phyloP scores from a whole-genome alignment of 2,329 filamentous ascomycete genomes.

The Exophiala xenobiotica region DNA sequence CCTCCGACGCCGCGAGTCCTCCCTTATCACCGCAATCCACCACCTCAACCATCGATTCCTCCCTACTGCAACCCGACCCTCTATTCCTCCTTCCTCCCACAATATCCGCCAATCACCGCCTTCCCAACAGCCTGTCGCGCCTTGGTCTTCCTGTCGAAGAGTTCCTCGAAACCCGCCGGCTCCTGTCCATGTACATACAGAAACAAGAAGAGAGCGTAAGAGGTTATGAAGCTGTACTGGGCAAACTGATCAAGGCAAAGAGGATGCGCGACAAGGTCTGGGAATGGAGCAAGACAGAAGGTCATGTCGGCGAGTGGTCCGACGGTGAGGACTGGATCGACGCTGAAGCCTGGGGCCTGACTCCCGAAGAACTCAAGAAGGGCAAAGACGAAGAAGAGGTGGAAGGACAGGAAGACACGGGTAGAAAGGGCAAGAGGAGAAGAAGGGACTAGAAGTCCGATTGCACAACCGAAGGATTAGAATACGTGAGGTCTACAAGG shows the following conservation, averaged over 20 bases:
- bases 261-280: constrained; percentile 60
- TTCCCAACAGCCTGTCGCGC: constrained; percentile 49
- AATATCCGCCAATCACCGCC: constrained; percentile 55
- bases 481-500: neutral
- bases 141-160: constrained; percentile 58
- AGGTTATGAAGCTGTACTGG: constrained; percentile 55
- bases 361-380: constrained; percentile 56
- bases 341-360: constrained; percentile 59
- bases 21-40: constrained; percentile 34
- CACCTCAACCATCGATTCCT: constrained; percentile 39
- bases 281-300: constrained; percentile 62
- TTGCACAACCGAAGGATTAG: neutral
- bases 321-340: constrained; percentile 70
- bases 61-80: constrained; percentile 50
- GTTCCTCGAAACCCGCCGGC: constrained; percentile 61
- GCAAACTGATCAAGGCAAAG: constrained; percentile 58
- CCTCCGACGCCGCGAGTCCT: constrained; percentile 31
- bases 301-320: constrained; percentile 64
- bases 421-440: constrained; percentile 27
- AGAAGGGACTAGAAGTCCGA: constrained; percentile 24
- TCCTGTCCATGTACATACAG: constrained; percentile 62
- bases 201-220: constrained; percentile 66
- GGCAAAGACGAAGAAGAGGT: constrained; percentile 60
- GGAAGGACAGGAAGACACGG: constrained; percentile 36
- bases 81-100: constrained; percentile 56